These are phyloP conservation scores for Penicillium sp. DNA, from an alignment of 2,329 filamentous ascomycete species.

Conservation along the genomic window DNA sequence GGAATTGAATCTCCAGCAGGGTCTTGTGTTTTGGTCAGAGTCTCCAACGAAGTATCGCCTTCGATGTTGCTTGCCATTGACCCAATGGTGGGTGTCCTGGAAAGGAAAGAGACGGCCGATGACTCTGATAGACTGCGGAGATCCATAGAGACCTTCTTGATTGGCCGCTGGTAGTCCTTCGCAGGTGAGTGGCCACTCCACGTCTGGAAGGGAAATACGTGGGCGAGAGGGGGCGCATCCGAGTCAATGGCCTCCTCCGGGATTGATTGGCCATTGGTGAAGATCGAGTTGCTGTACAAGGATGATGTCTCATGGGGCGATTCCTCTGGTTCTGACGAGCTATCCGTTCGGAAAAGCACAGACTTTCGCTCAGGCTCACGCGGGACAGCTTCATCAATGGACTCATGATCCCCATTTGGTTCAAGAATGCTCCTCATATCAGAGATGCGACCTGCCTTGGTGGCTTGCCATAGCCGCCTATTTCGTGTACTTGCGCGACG, in stretches of 20 bases:
- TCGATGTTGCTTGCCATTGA: slow-evolving; percentile 76
- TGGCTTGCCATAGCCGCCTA: slow-evolving; percentile 84
- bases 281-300: slow-evolving; percentile 31
- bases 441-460: slow-evolving; percentile 75
- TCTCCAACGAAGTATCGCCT: slow-evolving; percentile 83
- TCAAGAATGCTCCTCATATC: slow-evolving; percentile 82
- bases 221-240: slow-evolving; percentile 62
- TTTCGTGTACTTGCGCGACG: slow-evolving; percentile 86
- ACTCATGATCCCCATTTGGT: slow-evolving; percentile 61
- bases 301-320: slow-evolving; percentile 31
- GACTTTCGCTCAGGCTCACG: slow-evolving; percentile 49
- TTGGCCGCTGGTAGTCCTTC: slow-evolving; percentile 57
- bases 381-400: slow-evolving; percentile 34
- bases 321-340: slow-evolving; percentile 37
- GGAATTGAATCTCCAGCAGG: slow-evolving; percentile 78
- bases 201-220: slow-evolving; percentile 90
- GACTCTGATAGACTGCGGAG: slow-evolving; percentile 85
- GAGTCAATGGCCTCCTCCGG: slow-evolving; percentile 23
- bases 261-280: slow-evolving; percentile 26
- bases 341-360: slow-evolving; percentile 44
- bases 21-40: slow-evolving; percentile 62
- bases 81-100: slow-evolving; percentile 76
- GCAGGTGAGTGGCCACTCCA: slow-evolving; percentile 55
- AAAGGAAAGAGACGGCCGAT: slow-evolving; percentile 83
- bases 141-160: slow-evolving; percentile 88